phyloP scores from a whole-genome alignment of 108 stramenopile species.

The Pseudonitzschia multiseries region DNA sequence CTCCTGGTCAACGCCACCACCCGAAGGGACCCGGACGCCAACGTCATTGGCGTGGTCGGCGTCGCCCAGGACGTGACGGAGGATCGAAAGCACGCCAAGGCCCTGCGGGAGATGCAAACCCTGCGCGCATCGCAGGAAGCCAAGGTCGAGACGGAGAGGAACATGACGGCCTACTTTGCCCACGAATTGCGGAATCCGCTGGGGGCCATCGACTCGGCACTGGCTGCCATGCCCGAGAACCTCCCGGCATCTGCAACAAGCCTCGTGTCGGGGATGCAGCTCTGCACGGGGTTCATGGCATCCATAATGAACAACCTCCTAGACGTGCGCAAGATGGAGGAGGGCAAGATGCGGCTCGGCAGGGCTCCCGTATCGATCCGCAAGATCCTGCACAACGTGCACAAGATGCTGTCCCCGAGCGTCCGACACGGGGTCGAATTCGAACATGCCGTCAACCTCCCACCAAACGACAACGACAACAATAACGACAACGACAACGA shows the following conservation, averaged over 20 bases:
- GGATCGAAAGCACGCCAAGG: conserved; percentile 49
- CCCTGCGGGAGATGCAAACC: conserved; percentile 61
- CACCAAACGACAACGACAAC: conserved; percentile 31
- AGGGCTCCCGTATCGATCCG: conserved; percentile 35
- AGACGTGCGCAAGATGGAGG: conserved; percentile 74
- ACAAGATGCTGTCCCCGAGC: conserved; percentile 60
- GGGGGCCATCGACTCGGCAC: conserved; percentile 65
- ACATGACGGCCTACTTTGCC: conserved; percentile 80
- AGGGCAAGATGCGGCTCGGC: conserved; percentile 60
- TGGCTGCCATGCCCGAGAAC: conserved; percentile 58
- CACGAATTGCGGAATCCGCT: conserved; percentile 72
- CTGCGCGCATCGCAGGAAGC: conserved; percentile 63
- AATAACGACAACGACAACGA: no score
- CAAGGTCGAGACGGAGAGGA: conserved; percentile 71
- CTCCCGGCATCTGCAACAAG: conserved; percentile 41
- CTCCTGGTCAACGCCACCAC: conserved; percentile 70
- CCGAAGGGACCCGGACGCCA: conserved; percentile 51
- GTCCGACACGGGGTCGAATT: conserved; percentile 48
- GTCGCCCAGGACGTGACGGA: conserved; percentile 74
- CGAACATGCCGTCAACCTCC: conserved; percentile 13
- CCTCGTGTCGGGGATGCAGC: conserved; percentile 57
- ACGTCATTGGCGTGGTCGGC: conserved; percentile 60
- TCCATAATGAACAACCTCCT: conserved; percentile 75
- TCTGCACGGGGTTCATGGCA: conserved; percentile 68
- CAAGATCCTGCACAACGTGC: conserved; percentile 35